phyloP scores from a whole-genome alignment of 2,329 filamentous ascomycete species.

The Nemania diffusa region DNA sequence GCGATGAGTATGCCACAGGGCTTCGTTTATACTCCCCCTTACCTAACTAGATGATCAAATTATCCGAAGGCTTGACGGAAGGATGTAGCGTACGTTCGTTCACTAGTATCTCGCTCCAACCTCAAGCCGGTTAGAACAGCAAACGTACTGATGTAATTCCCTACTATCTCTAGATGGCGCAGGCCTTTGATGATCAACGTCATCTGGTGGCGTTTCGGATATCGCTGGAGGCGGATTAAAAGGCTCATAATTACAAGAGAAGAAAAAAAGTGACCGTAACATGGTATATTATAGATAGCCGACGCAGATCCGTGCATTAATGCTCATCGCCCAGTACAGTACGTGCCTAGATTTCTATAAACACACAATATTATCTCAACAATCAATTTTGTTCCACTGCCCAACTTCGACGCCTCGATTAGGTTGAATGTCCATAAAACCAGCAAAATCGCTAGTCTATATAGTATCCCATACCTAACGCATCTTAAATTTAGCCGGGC shows the following conservation, averaged over 20 bases:
- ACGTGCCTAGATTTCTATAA: no score
- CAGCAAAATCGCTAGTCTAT: no score
- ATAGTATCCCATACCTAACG: no score
- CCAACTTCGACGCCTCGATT: no score
- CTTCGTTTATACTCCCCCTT: neutral
- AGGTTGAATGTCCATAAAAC: no score
- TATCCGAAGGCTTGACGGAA: neutral
- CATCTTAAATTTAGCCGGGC: neutral
- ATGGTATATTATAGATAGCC: no score
- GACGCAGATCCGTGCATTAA: no score
- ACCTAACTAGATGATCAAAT: neutral
- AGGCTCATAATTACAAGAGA: neutral
- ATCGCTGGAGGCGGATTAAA: neutral
- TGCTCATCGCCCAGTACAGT: no score
- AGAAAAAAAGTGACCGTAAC: no score
- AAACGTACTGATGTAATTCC: neutral
- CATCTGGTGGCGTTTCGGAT: neutral
- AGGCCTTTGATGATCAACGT: neutral
- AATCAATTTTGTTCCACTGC: no score
- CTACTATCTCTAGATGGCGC: neutral
- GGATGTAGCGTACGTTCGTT: no score
- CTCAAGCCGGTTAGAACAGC: slow-evolving; percentile 7
- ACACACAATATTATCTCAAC: no score
- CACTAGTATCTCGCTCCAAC: neutral
- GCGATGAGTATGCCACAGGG: neutral